A percentile compares a stretch with the other conserved stretches of the same genome.
Conservation (phyloP, 495 filamentous ascomycete species). For the Podospora anserina region DNA sequence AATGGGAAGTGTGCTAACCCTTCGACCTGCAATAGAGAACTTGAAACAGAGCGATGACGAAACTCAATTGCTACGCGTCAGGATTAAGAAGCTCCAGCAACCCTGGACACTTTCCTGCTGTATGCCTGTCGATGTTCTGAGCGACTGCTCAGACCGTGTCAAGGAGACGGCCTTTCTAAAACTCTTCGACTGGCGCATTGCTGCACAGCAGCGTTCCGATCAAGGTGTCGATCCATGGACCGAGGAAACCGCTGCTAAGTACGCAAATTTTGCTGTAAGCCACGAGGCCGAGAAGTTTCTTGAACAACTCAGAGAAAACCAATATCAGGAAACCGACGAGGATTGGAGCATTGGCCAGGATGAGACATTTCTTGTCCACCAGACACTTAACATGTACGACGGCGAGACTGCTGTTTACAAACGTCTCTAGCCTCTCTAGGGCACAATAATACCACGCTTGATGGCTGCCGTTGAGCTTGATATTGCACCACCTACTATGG, state of each 20-base stretch:
- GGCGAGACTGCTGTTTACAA: background rate
- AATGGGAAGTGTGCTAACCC: background rate
- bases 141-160: conserved; percentile 1
- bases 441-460: background rate
- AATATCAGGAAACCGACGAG: conserved; percentile 7
- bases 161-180: conserved; percentile 22
- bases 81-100: conserved; percentile 26
- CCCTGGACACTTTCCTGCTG: conserved; percentile 33
- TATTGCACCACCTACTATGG: background rate
- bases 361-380: background rate
- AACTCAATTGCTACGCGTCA: background rate
- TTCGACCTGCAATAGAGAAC: background rate
- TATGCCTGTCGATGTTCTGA: conserved; percentile 24
- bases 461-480: background rate
- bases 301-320: background rate
- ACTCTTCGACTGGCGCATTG: conserved; percentile 36
- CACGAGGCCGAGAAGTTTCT: background rate
- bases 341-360: conserved; percentile 20
- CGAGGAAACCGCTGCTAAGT: background rate
- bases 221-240: conserved; percentile 25
- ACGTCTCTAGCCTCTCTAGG: background rate
- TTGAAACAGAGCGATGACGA: background rate
- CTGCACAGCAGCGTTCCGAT: conserved; percentile 27
- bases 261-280: background rate
- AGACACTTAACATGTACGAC: background rate